Evolutionary conservation across 1,139 yeast genomes (phyloP), one percentile per base, ranked within the genome.

Genomic region (Taiozyma sp.): DNA sequence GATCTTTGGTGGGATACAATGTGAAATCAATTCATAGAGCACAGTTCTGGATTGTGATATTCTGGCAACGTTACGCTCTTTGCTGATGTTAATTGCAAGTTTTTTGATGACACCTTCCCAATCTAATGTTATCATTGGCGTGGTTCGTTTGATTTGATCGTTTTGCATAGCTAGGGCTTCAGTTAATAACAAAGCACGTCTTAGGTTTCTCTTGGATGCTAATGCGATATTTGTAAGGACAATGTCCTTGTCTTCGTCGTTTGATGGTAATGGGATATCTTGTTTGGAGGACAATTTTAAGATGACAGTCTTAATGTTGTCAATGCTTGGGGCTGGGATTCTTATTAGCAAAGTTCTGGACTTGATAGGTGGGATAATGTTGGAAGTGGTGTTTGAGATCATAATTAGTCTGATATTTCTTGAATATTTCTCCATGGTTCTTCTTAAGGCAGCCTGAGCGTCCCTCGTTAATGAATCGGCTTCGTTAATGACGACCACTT

Each of bases 351-450:
- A 72, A 14, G 97, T 91, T 72, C 99, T 86, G 30, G 98, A 91
- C 62, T 89, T 87, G 55, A 93, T 93, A 5, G 99, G 99, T 2
- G 92, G 85, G 57, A 93, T 93, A 54, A 93, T 91, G 59, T 88
- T 89, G 30, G 97, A 88, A 32, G 96, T 88, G 9, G 97, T 82
- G 65, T 89, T 93, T 61, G 97, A 89, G 34, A 93, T 78, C 73
- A 93, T 74, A 48, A 95, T 81, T 57, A 93, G 73, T 56, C 99
- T 79, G 60, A 93, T 82, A 65, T 90, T 92, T 24, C 87, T 79
- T 4, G 97, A 89, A 70, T 92, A 93, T 65, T 93, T 93, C 66
- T 93, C 99, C 98, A 93, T 95, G 1, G 99, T 93, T 68, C 99
- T 80, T 73, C 99, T 83, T 60, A 93, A 74, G 0, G 99, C 99